Evolutionary conservation across 2,329 filamentous ascomycete genomes (phyloP), one percentile per base, ranked within the genome.

Genomic region (Hypoxylon sp.): DNA sequence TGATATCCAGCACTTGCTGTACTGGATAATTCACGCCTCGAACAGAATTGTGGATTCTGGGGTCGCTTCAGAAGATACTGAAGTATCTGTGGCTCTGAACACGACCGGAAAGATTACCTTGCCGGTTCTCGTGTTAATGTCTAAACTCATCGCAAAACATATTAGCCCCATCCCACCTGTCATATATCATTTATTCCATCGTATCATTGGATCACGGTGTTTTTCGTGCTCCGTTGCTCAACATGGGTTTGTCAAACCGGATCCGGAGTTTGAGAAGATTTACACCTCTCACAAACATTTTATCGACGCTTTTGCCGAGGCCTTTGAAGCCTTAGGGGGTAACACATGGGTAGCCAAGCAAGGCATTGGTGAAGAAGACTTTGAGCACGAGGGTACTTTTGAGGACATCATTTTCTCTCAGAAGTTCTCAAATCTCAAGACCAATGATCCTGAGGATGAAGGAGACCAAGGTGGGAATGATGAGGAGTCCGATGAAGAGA

Each of bases 231-330:
- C 49, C 10, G 59, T 69, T 1, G 84, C 81, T 57, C 73, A 79
- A 46, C 75, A 77, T 52, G 64, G 80, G 9, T 75, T 75, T 32
- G 72, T 74, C 5, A 59, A 71, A 23, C 74, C 75, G 3, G 79
- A 81, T 43, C 76, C 77, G 4, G 78, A 80, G 6, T 72, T 81
- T 5, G 71, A 81, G 53, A 74, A 72, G 51, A 82, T 78, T 61
- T 84, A 83, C 63, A 66, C 61, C 1, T 75, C 76, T 0, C 82
- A 85, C 68, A 80, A 80, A 48, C 68, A 77, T 38, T 85, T 83
- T 67, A 84, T 84, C 56, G 76, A 83, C 46, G 76, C 75, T 1
- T 76, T 85, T 1, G 74, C 67, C 2, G 67, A 79, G 3, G 78
- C 78, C 0, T 83, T 82, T 36, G 32, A 76, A 0, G 71, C 73